Evolutionary conservation across 495 filamentous ascomycete species (phyloP), one percentile per base, ranked within the genome.

Genomic region (Tuber magnatum): DNA sequence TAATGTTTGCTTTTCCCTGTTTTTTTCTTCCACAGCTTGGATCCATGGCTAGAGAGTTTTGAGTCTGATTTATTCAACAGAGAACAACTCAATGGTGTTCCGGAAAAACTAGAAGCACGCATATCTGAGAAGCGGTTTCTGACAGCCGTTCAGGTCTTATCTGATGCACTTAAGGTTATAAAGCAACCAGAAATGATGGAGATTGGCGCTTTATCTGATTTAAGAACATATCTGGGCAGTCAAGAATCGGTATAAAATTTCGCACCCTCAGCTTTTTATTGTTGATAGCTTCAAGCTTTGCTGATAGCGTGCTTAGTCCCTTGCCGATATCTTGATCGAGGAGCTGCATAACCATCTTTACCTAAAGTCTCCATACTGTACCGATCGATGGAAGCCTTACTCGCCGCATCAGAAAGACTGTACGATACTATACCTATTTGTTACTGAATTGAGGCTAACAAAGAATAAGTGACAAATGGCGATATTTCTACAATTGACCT

Each of bases 291-390:
- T 24, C 39, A 40, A 42, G 39, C 40, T 41, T 51, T 39, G 38
- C 74, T 82, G 74, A 80, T 72, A 71, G 18, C 28, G 41, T 44
- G 16, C 1, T 28, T 75, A 86, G 83, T 92, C 92, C 7, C 85
- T 99, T 74, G 94, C 93, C 75, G 95, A 99, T 83, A 97, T 97
- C 65, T 81, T 99, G 80, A 90, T 97, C 69, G 95, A 99, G 84
- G 95, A 99, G 83, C 85, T 99, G 68, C 96, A 98, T 82, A 97
- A 94, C 81, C 95, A 99, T 85, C 87, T 99, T 5, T 99, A 98
- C 80, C 88, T 99, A 20, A 98, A 97, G 80, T 97, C 94, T 18
- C 94, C 93, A 1, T 98, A 98, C 80, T 97, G 94, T 83, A 92
- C 96, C 76, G 92, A 96, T 83, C 86, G 95, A 70, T 99, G 95